Conservation (phyloP, 768 basidiomycete genomes). For the Podaxis sp. region DNA sequence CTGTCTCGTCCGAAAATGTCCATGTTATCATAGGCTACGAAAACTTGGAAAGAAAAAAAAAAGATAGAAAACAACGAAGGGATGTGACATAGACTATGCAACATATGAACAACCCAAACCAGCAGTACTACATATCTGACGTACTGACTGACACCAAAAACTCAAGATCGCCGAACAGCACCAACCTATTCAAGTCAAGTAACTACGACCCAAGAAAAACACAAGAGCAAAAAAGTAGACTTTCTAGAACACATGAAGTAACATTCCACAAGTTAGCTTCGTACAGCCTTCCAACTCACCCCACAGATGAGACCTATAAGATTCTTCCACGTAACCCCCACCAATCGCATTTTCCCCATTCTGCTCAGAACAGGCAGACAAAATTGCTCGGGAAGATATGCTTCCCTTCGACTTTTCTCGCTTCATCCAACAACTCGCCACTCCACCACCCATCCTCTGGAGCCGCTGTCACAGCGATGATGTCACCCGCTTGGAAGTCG, state of each 20-base stretch:
- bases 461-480: constrained; percentile 92
- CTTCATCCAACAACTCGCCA: constrained; percentile 79
- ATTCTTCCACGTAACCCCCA: background rate
- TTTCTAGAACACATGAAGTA: background rate
- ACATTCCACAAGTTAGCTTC: background rate
- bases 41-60: background rate
- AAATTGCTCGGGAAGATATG: constrained; percentile 90
- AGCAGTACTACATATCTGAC: background rate
- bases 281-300: background rate
- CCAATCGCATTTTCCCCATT: background rate
- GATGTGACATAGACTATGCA: background rate
- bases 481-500: constrained; percentile 93
- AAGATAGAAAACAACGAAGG: background rate
- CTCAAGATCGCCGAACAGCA: background rate
- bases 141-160: background rate
- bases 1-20: background rate
- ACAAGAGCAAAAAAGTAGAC: background rate
- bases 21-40: background rate
- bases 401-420: constrained; percentile 64
- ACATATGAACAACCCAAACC: background rate
- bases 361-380: constrained; percentile 68
- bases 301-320: background rate
- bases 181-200: constrained; percentile 8
- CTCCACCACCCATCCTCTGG: constrained; percentile 99
- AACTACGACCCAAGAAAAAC: background rate